Evolutionary conservation across 345 rosid species (phyloP), one percentile per base, ranked within the genome.

Genomic region (Syzygium aromaticum): DNA sequence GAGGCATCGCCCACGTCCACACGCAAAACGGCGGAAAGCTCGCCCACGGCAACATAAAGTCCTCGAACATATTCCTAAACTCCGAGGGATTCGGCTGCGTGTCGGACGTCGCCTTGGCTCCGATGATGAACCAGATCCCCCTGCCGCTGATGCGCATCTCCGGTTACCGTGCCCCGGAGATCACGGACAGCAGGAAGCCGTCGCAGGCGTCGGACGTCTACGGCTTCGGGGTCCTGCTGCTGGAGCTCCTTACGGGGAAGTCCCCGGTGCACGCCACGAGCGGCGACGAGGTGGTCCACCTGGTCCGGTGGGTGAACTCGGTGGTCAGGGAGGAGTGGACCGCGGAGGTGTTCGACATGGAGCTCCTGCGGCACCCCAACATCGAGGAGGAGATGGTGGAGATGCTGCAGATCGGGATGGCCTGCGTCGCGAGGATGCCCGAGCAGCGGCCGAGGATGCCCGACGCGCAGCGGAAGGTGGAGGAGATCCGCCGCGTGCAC

Each of bases 251-350:
- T 1, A 98, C 98, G 1, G 98, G 99, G 40, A 96, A 93, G 88
- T 95, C 97, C 40, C 96, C 95, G 6, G 85, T 90, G 38, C 93
- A 92, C 33, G 90, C 93, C 61, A 88, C 94, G 2, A 92, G 90
- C 12, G 92, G 96, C 2, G 95, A 95, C 22, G 96, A 96, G 90
- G 92, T 92, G 46, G 91, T 93, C 88, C 97, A 95, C 91, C 90
- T 98, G 91, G 99, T 94, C 87, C 91, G 98, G 88, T 96, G 99
- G 98, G 99, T 96, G 89, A 94, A 95, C 91, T 96, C 99, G 0
- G 99, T 96, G 28, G 99, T 98, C 43, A 93, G 99, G 86, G 99
- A 98, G 86, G 99, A 98, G 90, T 98, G 99, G 99, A 96, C 99
- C 0, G 99, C 98, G 30, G 99, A 96, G 89, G 99, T 96, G 86